These are phyloP conservation scores for Cryptosporidium felis DNA, from an alignment of 169 alveolate species.

Conservation along the genomic window DNA sequence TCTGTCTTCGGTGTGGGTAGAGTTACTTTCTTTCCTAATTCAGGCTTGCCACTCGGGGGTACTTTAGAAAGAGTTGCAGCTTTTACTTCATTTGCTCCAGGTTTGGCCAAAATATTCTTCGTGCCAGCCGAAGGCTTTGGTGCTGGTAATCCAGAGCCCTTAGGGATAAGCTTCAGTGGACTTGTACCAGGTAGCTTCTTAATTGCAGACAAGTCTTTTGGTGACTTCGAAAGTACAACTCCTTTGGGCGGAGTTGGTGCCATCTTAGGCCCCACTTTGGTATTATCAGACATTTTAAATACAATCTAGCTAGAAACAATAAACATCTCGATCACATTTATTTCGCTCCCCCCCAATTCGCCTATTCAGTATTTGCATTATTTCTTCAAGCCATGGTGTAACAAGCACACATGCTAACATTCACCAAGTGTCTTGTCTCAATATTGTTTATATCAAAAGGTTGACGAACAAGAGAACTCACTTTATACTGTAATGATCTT, in stretches of 20 bases:
- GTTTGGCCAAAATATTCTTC: background rate
- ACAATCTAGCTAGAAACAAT: no score
- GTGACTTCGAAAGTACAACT: background rate
- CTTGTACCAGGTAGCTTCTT: background rate
- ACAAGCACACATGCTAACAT: slow-evolving; percentile 4
- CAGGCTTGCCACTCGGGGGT: background rate
- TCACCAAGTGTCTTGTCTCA: background rate
- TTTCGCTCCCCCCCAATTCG: background rate
- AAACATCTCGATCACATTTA: background rate
- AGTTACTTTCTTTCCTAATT: background rate
- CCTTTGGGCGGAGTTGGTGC: background rate
- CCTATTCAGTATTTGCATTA: background rate
- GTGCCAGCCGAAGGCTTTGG: background rate
- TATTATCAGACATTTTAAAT: background rate
- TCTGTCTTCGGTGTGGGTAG: background rate
- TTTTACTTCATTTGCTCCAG: background rate
- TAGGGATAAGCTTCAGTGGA: background rate
- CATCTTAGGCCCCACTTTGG: background rate
- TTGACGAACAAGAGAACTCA: no score
- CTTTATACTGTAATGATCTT: no score
- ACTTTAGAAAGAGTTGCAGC: background rate
- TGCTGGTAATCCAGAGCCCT: background rate
- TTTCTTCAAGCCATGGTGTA: background rate
- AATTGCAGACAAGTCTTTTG: slow-evolving; percentile 4
- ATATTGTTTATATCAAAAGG: no score